A percentile compares a stretch with the other conserved stretches of the same genome.
Evolutionary conservation across 2,329 filamentous ascomycete genomes (phyloP).

Genomic region (Dactylonectria macrodidyma): DNA sequence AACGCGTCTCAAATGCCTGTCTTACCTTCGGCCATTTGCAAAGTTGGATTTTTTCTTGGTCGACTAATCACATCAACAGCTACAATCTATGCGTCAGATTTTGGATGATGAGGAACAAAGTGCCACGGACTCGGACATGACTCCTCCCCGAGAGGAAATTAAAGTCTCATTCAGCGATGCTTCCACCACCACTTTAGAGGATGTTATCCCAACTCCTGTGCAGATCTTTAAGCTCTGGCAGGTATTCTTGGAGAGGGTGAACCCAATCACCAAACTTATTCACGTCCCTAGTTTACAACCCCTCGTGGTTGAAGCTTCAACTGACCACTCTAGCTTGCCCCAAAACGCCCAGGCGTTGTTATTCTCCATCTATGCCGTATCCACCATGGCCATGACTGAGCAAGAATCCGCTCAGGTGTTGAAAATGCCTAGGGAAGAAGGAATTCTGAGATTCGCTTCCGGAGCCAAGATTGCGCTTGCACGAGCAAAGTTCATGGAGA

Average conservation of each 20-base stretch:
- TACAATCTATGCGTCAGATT: slow-evolving; percentile 19
- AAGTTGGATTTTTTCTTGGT: background rate
- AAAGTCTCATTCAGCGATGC: slow-evolving; percentile 17
- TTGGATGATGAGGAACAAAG: slow-evolving; percentile 24
- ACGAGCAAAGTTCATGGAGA: slow-evolving; percentile 15
- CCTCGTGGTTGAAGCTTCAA: slow-evolving; percentile 19
- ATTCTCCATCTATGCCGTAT: slow-evolving; percentile 19
- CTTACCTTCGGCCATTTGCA: background rate
- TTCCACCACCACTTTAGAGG: background rate
- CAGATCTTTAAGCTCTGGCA: slow-evolving; percentile 31
- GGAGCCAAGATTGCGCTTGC: slow-evolving; percentile 14
- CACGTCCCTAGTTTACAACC: slow-evolving; percentile 26
- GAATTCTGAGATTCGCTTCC: slow-evolving; percentile 13
- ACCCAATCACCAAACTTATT: slow-evolving; percentile 26
- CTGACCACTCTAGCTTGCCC: slow-evolving; percentile 17
- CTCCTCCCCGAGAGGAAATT: slow-evolving; percentile 10
- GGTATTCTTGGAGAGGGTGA: slow-evolving; percentile 23
- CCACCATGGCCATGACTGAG: slow-evolving; percentile 14
- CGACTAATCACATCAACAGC: background rate
- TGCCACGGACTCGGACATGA: slow-evolving; percentile 11
- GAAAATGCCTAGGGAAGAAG: slow-evolving; percentile 17
- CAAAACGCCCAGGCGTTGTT: slow-evolving; percentile 21
- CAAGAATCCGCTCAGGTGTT: slow-evolving; percentile 12
- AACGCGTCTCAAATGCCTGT: background rate
- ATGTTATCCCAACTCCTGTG: slow-evolving; percentile 20